A percentile compares a stretch with the other conserved stretches of the same genome.
These are phyloP conservation scores for Candida morakotiae DNA, from an alignment of 805 yeast species.

Conservation along the genomic window DNA sequence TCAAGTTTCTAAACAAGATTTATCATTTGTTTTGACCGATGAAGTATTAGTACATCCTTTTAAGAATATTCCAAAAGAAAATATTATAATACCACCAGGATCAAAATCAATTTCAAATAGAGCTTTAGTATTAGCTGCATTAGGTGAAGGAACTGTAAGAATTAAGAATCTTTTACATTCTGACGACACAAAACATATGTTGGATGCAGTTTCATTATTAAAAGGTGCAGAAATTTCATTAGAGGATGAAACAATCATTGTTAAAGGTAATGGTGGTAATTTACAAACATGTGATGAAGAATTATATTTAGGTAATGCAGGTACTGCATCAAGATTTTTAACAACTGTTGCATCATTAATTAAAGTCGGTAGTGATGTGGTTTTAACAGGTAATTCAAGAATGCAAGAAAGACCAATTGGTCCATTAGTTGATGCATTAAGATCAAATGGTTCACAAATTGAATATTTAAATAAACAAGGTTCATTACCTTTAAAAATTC, in stretches of 20 bases:
- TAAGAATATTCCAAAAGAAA: conserved; percentile 34
- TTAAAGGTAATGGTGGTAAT: conserved; percentile 82
- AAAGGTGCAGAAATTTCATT: conserved; percentile 78
- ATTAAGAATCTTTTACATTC: conserved; percentile 87
- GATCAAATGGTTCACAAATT: conserved; percentile 71
- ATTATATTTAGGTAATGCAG: conserved; percentile 92
- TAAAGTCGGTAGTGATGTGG: conserved; percentile 36
- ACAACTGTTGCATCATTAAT: conserved; percentile 91
- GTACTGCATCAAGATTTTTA: conserved; percentile 94
- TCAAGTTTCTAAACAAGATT: conserved; percentile 72
- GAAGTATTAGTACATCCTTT: conserved; percentile 69
- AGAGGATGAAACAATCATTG: conserved; percentile 83
- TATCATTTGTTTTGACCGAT: conserved; percentile 78
- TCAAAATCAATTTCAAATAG: conserved; percentile 96
- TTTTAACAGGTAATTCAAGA: conserved; percentile 89
- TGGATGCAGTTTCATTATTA: conserved; percentile 74
- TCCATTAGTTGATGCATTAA: conserved; percentile 88
- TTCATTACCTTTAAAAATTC: conserved; percentile 76
- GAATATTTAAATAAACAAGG: conserved; percentile 71
- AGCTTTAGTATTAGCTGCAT: conserved; percentile 88
- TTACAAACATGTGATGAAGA: conserved; percentile 60
- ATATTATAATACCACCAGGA: conserved; percentile 81
- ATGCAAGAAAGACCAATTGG: conserved; percentile 98
- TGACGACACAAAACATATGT: conserved; percentile 94
- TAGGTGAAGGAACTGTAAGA: conserved; percentile 80